Base-by-base conservation (phyloP, 2,329 filamentous ascomycete genomes). In the Leptographium wingfieldii region DNA sequence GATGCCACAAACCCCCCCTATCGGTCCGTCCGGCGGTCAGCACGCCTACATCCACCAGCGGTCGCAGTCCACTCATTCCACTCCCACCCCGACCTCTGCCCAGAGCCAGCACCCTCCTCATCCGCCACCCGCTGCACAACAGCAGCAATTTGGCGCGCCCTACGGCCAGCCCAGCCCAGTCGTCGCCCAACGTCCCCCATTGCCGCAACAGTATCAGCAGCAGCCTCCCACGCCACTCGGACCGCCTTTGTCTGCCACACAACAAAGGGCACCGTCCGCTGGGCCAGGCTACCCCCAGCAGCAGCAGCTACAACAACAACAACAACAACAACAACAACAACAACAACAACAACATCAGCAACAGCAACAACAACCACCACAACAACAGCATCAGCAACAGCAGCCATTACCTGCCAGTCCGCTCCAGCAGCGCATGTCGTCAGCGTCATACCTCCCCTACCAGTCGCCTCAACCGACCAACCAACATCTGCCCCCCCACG, bases 81-180 rank as follows among this genome's bases (percentile, higher is more conserved):
- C 77, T 31, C 73, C 80, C 12, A 85, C 83, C 43, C 82, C 82
- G n/a, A 83, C 80, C 7, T 84, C 82, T 48, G 78, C 81, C 19
- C 81, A 84, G 55, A 80, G 78, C 66, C 81, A 84, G 69, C 78
- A 78, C 38, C 38, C 38, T 54, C 60, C 59, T 11, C 57, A 55
- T 46, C 25, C 53, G 31, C 9, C 53, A 29, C 16, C 58, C 5
- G 27, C 52, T n/a, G 51, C 59, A 52, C 54, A 60, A 25, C 43
- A 40, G 53, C 53, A 55, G 53, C 76, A 76, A 10, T 81, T 78
- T 65, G 77, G 77, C 14, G 69, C 73, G 59, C 74, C 78, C 33
- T 81, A 78, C 63, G 70, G 68, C 29, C 80, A 81, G 62, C 76
- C 75, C 48, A 85, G 82, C 65, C 82, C 82, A 55, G 69, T 78